Evolutionary conservation across 306 rosid genomes (phyloP).

Genomic region (Echinosophora koreensis): DNA sequence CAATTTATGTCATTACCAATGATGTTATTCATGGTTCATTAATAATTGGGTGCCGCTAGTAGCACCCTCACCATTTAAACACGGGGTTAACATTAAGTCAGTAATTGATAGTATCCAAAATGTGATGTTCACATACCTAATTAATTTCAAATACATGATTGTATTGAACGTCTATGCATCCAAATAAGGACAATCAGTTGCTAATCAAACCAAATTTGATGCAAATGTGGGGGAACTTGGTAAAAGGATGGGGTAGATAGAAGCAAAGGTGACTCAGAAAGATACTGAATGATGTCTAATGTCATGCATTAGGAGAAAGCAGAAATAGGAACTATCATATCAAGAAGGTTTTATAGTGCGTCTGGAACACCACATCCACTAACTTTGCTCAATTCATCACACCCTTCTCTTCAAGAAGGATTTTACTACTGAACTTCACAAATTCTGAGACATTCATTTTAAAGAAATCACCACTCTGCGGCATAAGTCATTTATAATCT

Average conservation of each 20-base stretch:
- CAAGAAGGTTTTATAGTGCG: not conserved
- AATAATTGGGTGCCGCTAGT: constrained; percentile 10
- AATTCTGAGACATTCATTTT: constrained; percentile 26
- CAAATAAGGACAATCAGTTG: constrained; percentile 18
- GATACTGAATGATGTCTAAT: constrained; percentile 5
- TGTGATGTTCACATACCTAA: constrained; percentile 17
- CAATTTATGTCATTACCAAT: constrained; percentile 37
- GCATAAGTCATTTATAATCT: constrained; percentile 5
- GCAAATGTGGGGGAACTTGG: constrained; percentile 26
- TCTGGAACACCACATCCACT: constrained; percentile 1
- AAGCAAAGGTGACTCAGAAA: constrained; percentile 13
- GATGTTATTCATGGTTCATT: constrained; percentile 1
- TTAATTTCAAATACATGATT: constrained; percentile 10
- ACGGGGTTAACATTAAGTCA: constrained; percentile 19
- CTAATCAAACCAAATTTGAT: constrained; percentile 23
- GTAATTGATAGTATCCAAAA: not conserved
- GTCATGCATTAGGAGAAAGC: constrained; percentile 16
- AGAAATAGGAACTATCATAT: constrained; percentile 28
- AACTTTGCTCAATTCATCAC: constrained; percentile 19
- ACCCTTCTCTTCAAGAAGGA: constrained; percentile 14
- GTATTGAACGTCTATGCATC: not conserved
- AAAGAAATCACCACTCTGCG: constrained; percentile 18
- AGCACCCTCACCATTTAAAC: constrained; percentile 32
- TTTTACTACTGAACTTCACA: constrained; percentile 8
- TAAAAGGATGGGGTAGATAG: constrained; percentile 1